These are phyloP conservation scores for Plasmodium yoelii DNA, from an alignment of 169 alveolate genomes.

Conservation along the genomic window DNA sequence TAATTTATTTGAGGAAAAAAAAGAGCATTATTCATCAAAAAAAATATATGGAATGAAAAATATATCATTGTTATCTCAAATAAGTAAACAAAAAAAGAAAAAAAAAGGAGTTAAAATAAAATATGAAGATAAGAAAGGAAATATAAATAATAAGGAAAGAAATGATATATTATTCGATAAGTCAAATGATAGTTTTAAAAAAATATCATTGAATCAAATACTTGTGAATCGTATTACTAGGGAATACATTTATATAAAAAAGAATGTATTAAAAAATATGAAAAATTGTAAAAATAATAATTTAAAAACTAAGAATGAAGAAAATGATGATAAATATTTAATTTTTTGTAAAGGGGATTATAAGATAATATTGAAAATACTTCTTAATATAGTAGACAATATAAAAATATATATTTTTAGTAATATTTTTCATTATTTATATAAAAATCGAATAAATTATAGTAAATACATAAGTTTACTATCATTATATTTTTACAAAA, in stretches of 20 bases:
- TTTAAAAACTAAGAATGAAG: background rate
- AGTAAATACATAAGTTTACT: constrained; percentile 7
- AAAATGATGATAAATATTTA: background rate
- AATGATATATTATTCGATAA: too few relatives aligned
- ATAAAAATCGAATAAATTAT: constrained; percentile 7
- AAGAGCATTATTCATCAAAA: too few relatives aligned
- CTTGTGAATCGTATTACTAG: background rate
- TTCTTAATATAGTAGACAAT: constrained; percentile 4
- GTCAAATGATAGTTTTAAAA: too few relatives aligned
- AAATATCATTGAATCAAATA: too few relatives aligned
- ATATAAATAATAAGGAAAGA: too few relatives aligned
- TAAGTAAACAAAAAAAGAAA: too few relatives aligned
- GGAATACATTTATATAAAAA: constrained; percentile 12
- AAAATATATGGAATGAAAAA: too few relatives aligned
- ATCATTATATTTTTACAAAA: constrained; percentile 35
- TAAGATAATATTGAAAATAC: constrained; percentile 1
- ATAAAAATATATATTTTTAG: constrained; percentile 43
- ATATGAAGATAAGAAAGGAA: too few relatives aligned
- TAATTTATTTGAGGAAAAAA: too few relatives aligned
- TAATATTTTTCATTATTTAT: constrained; percentile 31
- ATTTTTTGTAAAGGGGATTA: background rate
- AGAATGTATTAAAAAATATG: constrained; percentile 9
- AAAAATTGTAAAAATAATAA: background rate
- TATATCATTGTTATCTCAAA: too few relatives aligned
- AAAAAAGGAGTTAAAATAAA: too few relatives aligned